phyloP scores from a whole-genome alignment of 2,329 filamentous ascomycete species.

The Colletotrichum sp. region DNA sequence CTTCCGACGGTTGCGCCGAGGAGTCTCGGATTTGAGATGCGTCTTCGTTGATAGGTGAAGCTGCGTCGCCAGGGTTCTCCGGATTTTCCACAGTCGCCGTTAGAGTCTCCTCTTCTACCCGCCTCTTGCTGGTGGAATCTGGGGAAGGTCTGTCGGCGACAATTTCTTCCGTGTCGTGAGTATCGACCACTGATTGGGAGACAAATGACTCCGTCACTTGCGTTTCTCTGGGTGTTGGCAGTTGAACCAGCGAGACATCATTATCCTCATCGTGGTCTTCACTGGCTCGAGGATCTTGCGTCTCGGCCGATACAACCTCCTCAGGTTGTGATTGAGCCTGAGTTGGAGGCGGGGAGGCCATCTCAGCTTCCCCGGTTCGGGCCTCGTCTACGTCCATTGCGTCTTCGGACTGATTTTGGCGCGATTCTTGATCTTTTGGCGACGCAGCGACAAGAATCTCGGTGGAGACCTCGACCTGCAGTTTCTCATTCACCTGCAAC shows the following conservation, averaged over 20 bases:
- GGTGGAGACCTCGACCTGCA: neutral
- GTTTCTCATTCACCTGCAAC: neutral
- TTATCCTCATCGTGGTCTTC: neutral
- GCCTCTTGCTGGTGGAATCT: neutral
- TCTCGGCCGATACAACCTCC: neutral
- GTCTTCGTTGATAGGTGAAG: conserved; percentile 10
- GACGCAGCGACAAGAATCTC: neutral
- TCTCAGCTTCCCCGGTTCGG: neutral
- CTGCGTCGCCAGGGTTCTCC: neutral
- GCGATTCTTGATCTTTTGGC: neutral
- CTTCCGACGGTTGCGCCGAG: conserved; percentile 19
- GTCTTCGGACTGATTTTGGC: neutral
- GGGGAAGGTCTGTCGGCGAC: neutral
- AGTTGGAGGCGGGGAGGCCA: neutral
- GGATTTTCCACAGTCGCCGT: neutral
- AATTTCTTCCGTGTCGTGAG: conserved; percentile 8
- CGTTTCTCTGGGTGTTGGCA: neutral
- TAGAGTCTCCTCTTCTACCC: neutral
- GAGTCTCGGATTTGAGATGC: conserved; percentile 16
- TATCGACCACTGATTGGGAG: neutral
- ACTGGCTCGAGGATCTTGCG: neutral
- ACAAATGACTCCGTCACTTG: neutral
- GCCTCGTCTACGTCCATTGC: conserved; percentile 12
- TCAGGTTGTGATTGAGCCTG: neutral
- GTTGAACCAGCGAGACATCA: neutral